Base-by-base conservation (phyloP, 2,329 filamentous ascomycete species). In the Parasarocladium wereldwijsianum region DNA sequence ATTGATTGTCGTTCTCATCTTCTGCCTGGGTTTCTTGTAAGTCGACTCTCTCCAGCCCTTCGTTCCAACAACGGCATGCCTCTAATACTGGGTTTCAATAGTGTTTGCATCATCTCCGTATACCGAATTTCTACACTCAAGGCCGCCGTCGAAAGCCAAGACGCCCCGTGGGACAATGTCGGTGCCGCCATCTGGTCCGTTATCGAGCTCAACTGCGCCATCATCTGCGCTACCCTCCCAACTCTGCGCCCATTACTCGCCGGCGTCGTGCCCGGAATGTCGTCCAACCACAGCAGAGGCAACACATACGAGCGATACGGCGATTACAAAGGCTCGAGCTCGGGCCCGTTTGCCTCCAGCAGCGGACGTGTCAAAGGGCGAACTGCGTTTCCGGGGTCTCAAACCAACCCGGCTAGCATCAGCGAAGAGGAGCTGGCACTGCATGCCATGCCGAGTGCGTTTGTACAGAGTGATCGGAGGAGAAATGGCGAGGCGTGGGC, bases 51-150 rank as follows among this genome's bases (percentile, higher is more conserved):
- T 21, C 20, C 20, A 21, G n/a, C 8, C 20, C 20, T n/a, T 21
- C 20, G n/a, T 21, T 21, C 20, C 40, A 31, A 44, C 32, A 3
- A 9, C 6, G 0, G 2, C 13, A 3, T 1, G 0, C 16, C 11
- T 13, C 13, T 13, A 25, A 12, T 8, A 10, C 14, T 10, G 6
- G 7, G 6, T n/a, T n/a, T 25, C 23, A 8, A 8, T 14, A 51
- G 49, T 33, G 43, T 47, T 9, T 47, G 47, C 33, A 42, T 50
- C 26, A 44, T 52, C 22, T 52, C 49, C 14, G 37, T 50, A 29
- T 42, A 45, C 31, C 47, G 49, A 35, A 39, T 52, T 21, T 44
- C 46, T 33, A 48, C 46, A 16, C 45, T 52, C 22, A 41, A 36
- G 17, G 32, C 33, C 8, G 42, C 42, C n/a, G 43, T 43, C 34